Evolutionary conservation across 2,329 filamentous ascomycete genomes (phyloP), one percentile per base, ranked within the genome.

Genomic region (Ophioceras dolichostomum): DNA sequence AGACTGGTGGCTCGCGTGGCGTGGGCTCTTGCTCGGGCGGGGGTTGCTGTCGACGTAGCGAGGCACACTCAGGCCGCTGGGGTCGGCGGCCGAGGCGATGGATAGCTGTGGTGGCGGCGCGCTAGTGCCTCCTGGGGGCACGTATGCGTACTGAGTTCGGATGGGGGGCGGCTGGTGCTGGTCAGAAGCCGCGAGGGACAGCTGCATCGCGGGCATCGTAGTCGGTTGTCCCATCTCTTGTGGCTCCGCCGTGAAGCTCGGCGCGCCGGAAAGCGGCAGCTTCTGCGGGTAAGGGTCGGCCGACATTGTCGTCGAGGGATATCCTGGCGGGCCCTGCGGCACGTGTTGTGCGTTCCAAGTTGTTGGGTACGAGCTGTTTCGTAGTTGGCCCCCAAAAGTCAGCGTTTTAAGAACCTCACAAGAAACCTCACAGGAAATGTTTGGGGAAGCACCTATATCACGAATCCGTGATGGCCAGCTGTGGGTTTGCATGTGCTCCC

Each of bases 31-130:
- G 27, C 65, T 56, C 13, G 72, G 69, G 17, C 72, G 63, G 5
- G 67, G 61, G 44, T 67, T 71, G 45, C 53, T 60, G 49, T 76
- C 72, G 34, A 76, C 62, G 47, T 75, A 76, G 43, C 72, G 62
- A 10, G 72, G 70, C 32, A 76, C 64, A 47, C 59, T 71, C 39
- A 74, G 59, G 16, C 59, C 59, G 40, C 57, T 61, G 37, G 70
- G 67, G 2, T 53, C 53, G 32, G 57, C 64, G 28, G 55, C 56
- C 14, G 63, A 51, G n/a, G 62, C 51, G 12, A 63, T 53, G 5
- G 70, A 64, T 4, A 73, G 55, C 33, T 70, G 68, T 4, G 67
- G 60, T 4, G 67, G 60, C 5, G 70, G 61, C 2, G 67, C 64
- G 4, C 67, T 65, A 4, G 67, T 63, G 10, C 65, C 58, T 2